phyloP scores from a whole-genome alignment of 371 early-diverging fungal species.

The Haplosporangium sp. region DNA sequence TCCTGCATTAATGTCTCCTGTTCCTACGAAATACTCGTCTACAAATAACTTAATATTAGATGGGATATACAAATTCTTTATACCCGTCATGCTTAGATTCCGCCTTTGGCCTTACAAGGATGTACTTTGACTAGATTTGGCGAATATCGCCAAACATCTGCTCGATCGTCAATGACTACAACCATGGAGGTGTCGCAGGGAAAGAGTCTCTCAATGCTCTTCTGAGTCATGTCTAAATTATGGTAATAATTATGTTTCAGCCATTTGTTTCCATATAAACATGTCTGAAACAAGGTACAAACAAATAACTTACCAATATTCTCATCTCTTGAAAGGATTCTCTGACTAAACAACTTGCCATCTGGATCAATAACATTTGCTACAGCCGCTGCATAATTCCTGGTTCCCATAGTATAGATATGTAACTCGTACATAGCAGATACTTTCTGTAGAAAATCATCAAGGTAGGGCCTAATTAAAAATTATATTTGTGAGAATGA shows the following conservation, averaged over 20 bases:
- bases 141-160: conserved; percentile 97
- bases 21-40: conserved; percentile 94
- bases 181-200: conserved; percentile 98
- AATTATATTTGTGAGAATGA: background rate
- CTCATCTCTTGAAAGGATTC: conserved; percentile 97
- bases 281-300: background rate
- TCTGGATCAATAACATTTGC: conserved; percentile 92
- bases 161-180: conserved; percentile 97
- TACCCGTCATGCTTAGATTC: background rate
- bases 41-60: conserved; percentile 73
- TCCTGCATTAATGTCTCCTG: conserved; percentile 93
- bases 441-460: conserved; percentile 81
- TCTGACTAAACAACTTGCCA: conserved; percentile 82
- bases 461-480: conserved; percentile 75
- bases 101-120: conserved; percentile 76
- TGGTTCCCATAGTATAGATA: conserved; percentile 99
- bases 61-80: background rate
- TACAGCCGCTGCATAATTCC: conserved; percentile 94
- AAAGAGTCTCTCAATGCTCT: conserved; percentile 92
- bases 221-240: conserved; percentile 77
- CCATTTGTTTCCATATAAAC: background rate
- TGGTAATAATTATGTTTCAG: too few relatives aligned
- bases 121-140: conserved; percentile 90
- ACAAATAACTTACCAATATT: conserved; percentile 77
- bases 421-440: conserved; percentile 91